Conservation (phyloP, 1,284 basidiomycete genomes). For the Marasmius fiardii region DNA sequence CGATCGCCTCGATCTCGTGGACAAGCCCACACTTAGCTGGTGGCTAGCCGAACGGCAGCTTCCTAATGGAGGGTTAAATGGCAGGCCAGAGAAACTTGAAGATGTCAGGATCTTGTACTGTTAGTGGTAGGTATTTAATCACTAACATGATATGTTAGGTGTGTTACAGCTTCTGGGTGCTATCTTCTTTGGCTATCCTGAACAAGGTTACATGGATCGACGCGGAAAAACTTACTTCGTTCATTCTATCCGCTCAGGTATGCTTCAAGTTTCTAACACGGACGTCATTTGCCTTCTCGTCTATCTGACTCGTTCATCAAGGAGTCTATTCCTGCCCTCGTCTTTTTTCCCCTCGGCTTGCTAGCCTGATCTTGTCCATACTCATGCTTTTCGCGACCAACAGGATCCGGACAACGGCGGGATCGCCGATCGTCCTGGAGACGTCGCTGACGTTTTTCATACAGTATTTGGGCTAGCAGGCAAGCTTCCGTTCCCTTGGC, state of each 20-base stretch:
- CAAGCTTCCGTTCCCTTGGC: slow-evolving; percentile 34
- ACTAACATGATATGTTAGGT: slow-evolving; percentile 50
- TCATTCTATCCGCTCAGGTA: slow-evolving; percentile 90
- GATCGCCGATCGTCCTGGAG: slow-evolving; percentile 91
- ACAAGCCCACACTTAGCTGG: slow-evolving; percentile 76
- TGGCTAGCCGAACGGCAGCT: slow-evolving; percentile 95
- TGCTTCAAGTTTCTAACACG: slow-evolving; percentile 14
- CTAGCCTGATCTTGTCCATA: not conserved
- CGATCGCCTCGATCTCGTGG: slow-evolving; percentile 75
- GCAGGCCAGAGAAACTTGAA: slow-evolving; percentile 96
- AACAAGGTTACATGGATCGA: slow-evolving; percentile 90
- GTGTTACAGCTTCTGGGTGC: slow-evolving; percentile 98
- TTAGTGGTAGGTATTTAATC: not conserved
- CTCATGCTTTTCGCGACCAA: slow-evolving; percentile 4
- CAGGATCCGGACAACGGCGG: slow-evolving; percentile 91
- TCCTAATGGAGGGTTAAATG: slow-evolving; percentile 92
- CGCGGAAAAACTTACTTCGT: slow-evolving; percentile 71
- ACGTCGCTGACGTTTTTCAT: slow-evolving; percentile 96
- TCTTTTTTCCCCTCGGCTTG: not conserved
- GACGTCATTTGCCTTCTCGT: no score
- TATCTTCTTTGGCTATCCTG: slow-evolving; percentile 86
- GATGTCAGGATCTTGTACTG: slow-evolving; percentile 57
- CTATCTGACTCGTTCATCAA: no score
- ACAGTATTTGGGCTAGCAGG: slow-evolving; percentile 93
- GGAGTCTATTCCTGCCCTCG: not conserved